Evolutionary conservation across 306 rosid genomes (phyloP).

Genomic region (apple (Malus domestica)): ASM211411v1 NC_041805.1:25238001-25238500

Average conservation of each 20-base stretch:
- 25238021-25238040: neutral
- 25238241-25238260: neutral
- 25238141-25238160: slow-evolving; percentile 10
- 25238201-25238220: neutral
- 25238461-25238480: slow-evolving; percentile 24
- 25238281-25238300: slow-evolving; percentile 22
- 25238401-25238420: slow-evolving; percentile 24
- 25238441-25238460: slow-evolving; percentile 15
- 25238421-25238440: slow-evolving; percentile 8
- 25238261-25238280: slow-evolving; percentile 23
- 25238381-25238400: slow-evolving; percentile 20
- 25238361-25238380: slow-evolving; percentile 19
- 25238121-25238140: slow-evolving; percentile 24
- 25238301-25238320: slow-evolving; percentile 9
- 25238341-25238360: slow-evolving; percentile 11
- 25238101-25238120: slow-evolving; percentile 9
- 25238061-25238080: neutral
- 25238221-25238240: slow-evolving; percentile 24
- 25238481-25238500: slow-evolving; percentile 31
- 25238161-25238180: neutral
- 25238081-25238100: neutral
- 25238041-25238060: slow-evolving; percentile 5
- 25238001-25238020: neutral
- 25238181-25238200: neutral
- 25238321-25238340: slow-evolving; percentile 7